Percentiles rank a stretch among this genome's conserved stretches.
Evolutionary conservation across 331 rosid genomes (phyloP).

Genomic region (Prunus yedoensis): DNA sequence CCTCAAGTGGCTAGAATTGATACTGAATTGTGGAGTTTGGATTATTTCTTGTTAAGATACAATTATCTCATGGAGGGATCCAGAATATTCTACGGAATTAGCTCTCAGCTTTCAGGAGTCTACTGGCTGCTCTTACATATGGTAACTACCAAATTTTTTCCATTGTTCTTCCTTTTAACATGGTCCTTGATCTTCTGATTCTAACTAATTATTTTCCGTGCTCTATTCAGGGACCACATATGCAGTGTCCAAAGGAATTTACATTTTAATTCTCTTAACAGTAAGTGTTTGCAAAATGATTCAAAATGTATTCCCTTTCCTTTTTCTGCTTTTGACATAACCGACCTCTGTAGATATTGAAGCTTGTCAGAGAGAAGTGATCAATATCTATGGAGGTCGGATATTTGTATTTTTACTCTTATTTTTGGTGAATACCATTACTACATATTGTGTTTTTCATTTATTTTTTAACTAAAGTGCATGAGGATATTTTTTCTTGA

Average conservation of each 20-base stretch:
- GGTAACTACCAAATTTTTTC: constrained; percentile 47
- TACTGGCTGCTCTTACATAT: constrained; percentile 84
- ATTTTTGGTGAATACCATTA: background rate
- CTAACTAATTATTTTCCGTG: constrained; percentile 27
- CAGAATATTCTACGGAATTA: constrained; percentile 85
- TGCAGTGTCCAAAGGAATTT: constrained; percentile 81
- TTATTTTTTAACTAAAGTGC: background rate
- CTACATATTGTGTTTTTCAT: background rate
- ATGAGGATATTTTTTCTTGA: background rate
- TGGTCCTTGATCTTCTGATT: constrained; percentile 4
- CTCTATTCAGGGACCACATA: constrained; percentile 73
- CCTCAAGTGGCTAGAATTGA: background rate
- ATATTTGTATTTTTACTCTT: no score
- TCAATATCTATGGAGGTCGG: no score
- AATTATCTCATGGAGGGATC: constrained; percentile 97
- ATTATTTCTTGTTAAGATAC: constrained; percentile 46
- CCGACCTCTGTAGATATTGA: background rate
- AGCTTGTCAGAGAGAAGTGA: background rate
- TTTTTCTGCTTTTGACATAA: background rate
- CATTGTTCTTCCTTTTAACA: background rate
- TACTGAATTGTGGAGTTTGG: constrained; percentile 9
- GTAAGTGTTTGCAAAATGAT: constrained; percentile 51
- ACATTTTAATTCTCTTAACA: constrained; percentile 71
- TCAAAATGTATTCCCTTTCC: background rate
- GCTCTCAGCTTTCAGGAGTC: constrained; percentile 98